Evolutionary conservation across 176 grass and related monocot genomes (phyloP).

Genomic region (Zoysia pacifica): DNA sequence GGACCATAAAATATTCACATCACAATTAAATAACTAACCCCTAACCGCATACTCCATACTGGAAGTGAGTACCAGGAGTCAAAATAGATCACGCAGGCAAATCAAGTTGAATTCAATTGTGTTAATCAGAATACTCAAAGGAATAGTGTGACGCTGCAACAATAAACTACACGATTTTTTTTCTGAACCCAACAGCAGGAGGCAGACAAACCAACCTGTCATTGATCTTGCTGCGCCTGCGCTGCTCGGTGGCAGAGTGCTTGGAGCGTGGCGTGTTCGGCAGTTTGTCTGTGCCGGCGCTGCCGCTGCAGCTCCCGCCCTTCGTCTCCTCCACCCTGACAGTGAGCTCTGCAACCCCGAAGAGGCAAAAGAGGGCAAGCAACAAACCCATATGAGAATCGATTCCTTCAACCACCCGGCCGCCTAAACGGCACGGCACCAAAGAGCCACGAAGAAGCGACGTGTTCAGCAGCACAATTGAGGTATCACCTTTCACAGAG

Average conservation of each 20-base stretch:
- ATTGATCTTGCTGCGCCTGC: conserved; percentile 93
- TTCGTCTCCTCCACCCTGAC: conserved; percentile 71
- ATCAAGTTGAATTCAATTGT: background rate
- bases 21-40: background rate
- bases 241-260: conserved; percentile 94
- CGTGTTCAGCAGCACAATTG: conserved; percentile 17
- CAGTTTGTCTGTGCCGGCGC: conserved; percentile 66
- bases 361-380: background rate
- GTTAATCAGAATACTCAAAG: background rate
- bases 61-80: background rate
- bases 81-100: background rate
- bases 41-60: background rate
- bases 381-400: background rate
- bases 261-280: conserved; percentile 92
- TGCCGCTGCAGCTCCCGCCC: conserved; percentile 67
- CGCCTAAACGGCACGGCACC: background rate
- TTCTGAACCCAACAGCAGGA: background rate
- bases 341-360: conserved; percentile 45
- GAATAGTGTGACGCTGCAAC: background rate
- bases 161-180: background rate
- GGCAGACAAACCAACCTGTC: conserved; percentile 57
- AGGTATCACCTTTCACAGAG: conserved; percentile 62
- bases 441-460: background rate
- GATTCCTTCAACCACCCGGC: background rate
- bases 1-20: background rate